Evolutionary conservation across 345 rosid genomes (phyloP).

Genomic region (Eutrema yunnanense): DNA sequence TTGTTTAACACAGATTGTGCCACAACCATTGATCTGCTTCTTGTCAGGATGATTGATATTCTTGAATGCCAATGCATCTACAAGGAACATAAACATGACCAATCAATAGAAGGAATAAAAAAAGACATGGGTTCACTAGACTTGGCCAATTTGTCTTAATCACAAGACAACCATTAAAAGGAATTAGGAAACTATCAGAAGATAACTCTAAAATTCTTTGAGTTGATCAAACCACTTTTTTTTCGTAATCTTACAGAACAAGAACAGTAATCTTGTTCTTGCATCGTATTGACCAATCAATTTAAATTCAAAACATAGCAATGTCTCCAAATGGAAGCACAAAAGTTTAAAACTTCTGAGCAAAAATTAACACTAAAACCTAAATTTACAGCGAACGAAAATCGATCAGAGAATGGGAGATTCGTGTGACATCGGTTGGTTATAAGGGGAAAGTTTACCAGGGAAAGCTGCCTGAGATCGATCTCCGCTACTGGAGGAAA

Average conservation of each 20-base stretch:
- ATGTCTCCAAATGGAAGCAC: background rate
- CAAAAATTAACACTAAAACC: background rate
- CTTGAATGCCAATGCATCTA: conserved; percentile 25
- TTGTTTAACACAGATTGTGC: conserved; percentile 9
- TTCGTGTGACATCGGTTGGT: background rate
- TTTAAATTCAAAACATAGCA: background rate
- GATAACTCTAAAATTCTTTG: background rate
- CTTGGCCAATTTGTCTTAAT: background rate
- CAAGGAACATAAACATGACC: background rate
- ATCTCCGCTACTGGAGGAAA: conserved; percentile 22
- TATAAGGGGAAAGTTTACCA: background rate
- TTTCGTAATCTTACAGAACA: background rate
- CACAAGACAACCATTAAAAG: background rate
- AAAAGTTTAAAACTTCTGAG: background rate
- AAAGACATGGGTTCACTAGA: background rate
- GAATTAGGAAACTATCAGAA: background rate
- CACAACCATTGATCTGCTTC: conserved; percentile 6
- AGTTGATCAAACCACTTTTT: background rate
- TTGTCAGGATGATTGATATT: conserved; percentile 16
- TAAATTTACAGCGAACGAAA: background rate
- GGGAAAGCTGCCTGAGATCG: conserved; percentile 2
- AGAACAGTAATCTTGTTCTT: background rate
- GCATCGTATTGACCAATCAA: background rate
- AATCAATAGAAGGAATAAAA: background rate
- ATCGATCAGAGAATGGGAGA: background rate